Conservation (phyloP, 495 filamentous ascomycete species). For the Opeltia flavorubescens region DNA sequence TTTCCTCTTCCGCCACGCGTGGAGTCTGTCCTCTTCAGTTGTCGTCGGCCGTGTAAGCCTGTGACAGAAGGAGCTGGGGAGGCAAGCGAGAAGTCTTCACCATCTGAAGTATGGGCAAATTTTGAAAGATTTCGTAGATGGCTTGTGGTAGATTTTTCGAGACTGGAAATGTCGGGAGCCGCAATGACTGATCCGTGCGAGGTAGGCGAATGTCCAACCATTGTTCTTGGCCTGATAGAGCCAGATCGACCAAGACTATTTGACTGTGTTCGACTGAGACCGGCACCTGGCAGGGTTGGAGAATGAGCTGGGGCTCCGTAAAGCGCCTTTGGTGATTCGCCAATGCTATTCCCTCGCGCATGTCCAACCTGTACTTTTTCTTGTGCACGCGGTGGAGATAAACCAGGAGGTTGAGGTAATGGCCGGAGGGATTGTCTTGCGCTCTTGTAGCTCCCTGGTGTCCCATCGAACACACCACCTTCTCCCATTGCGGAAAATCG, state of each 20-base stretch:
- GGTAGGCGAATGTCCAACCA: slow-evolving; percentile 29
- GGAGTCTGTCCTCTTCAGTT: slow-evolving; percentile 62
- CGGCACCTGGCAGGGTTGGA: slow-evolving; percentile 18
- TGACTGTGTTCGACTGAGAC: slow-evolving; percentile 18
- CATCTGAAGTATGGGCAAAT: slow-evolving; percentile 58
- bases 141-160: slow-evolving; percentile 73
- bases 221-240: slow-evolving; percentile 20
- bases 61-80: slow-evolving; percentile 67
- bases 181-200: slow-evolving; percentile 29
- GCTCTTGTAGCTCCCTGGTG: slow-evolving; percentile 48
- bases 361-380: slow-evolving; percentile 22
- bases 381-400: slow-evolving; percentile 24
- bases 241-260: slow-evolving; percentile 23
- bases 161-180: slow-evolving; percentile 57
- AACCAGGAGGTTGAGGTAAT: slow-evolving; percentile 52
- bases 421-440: slow-evolving; percentile 67
- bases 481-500: slow-evolving; percentile 24
- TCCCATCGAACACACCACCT: slow-evolving; percentile 26
- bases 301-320: slow-evolving; percentile 21
- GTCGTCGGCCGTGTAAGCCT: slow-evolving; percentile 69
- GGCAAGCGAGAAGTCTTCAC: slow-evolving; percentile 66
- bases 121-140: slow-evolving; percentile 82
- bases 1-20: slow-evolving; percentile 30
- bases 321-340: slow-evolving; percentile 27
- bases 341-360: slow-evolving; percentile 30